A percentile compares a stretch with the other conserved stretches of the same genome.
Evolutionary conservation across 257 asterid species (phyloP).

Genomic region (Ehretia macrophylla): DNA sequence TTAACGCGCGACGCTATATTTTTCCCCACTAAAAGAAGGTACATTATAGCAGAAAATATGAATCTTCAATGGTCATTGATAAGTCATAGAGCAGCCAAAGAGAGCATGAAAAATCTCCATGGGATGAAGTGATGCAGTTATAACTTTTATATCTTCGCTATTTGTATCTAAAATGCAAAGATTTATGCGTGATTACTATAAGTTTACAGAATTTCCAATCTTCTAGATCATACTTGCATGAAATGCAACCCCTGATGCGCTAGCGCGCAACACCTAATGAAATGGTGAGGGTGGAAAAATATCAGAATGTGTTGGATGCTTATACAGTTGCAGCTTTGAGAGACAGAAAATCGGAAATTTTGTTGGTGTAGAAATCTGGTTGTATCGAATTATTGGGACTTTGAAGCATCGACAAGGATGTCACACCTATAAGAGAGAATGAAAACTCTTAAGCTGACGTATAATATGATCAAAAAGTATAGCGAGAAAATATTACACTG

Average conservation of each 20-base stretch:
- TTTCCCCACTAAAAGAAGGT: background rate
- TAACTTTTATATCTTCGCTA: background rate
- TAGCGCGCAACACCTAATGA: too few relatives aligned
- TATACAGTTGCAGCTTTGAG: conserved; percentile 66
- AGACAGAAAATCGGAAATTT: conserved; percentile 83
- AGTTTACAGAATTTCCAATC: too few relatives aligned
- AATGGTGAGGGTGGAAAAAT: too few relatives aligned
- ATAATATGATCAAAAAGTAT: background rate
- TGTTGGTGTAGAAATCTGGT: conserved; percentile 86
- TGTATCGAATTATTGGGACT: conserved; percentile 68
- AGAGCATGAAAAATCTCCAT: background rate
- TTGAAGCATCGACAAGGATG: conserved; percentile 70
- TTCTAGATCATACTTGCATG: background rate
- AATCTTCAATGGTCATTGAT: too few relatives aligned
- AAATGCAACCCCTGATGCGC: too few relatives aligned
- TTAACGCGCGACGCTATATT: too few relatives aligned
- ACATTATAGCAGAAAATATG: background rate
- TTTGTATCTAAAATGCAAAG: background rate
- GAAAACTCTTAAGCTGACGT: background rate
- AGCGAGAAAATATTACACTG: background rate
- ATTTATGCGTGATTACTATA: background rate
- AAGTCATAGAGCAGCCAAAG: background rate
- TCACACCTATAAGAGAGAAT: conserved; percentile 53
- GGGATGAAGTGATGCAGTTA: too few relatives aligned
- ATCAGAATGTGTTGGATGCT: conserved; percentile 1